Conservation (phyloP, 495 filamentous ascomycete species). For the Aspergillus mulundensis region DNA sequence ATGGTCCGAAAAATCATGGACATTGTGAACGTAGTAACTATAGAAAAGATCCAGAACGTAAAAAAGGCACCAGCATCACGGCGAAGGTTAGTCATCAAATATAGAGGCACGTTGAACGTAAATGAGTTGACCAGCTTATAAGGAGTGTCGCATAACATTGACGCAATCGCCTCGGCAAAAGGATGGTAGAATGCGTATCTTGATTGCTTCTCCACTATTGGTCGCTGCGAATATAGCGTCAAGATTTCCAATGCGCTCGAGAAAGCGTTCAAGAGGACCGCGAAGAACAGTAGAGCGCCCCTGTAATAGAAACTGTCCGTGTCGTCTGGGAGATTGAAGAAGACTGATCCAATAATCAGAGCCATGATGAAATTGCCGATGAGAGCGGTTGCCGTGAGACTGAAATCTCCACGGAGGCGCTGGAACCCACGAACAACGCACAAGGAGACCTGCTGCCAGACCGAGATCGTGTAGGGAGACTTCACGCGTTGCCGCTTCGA, state of each 20-base stretch:
- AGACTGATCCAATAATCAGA: constrained; percentile 73
- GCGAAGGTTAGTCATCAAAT: constrained; percentile 51
- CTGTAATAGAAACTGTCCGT: constrained; percentile 68
- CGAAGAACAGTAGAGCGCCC: constrained; percentile 41
- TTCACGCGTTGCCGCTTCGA: constrained; percentile 17
- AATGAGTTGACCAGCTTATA: constrained; percentile 41
- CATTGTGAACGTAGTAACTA: constrained; percentile 50
- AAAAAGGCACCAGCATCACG: constrained; percentile 43
- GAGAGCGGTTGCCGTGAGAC: constrained; percentile 58
- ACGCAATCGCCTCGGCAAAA: constrained; percentile 50
- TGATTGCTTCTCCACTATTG: constrained; percentile 58
- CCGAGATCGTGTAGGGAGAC: constrained; percentile 36
- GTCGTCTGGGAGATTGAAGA: constrained; percentile 61
- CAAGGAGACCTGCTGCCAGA: constrained; percentile 33
- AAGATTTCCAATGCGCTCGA: constrained; percentile 63
- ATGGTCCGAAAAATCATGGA: constrained; percentile 37
- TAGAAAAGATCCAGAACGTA: constrained; percentile 47
- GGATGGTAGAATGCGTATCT: constrained; percentile 61
- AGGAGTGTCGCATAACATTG: constrained; percentile 53
- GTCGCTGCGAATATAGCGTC: constrained; percentile 51
- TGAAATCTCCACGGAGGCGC: constrained; percentile 62
- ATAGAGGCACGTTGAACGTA: constrained; percentile 48
- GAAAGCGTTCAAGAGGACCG: constrained; percentile 40
- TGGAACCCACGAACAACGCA: constrained; percentile 42
- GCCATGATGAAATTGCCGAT: constrained; percentile 68